Conservation (phyloP, 1,284 basidiomycete genomes). For the Ceratobasidium sp. region DNA sequence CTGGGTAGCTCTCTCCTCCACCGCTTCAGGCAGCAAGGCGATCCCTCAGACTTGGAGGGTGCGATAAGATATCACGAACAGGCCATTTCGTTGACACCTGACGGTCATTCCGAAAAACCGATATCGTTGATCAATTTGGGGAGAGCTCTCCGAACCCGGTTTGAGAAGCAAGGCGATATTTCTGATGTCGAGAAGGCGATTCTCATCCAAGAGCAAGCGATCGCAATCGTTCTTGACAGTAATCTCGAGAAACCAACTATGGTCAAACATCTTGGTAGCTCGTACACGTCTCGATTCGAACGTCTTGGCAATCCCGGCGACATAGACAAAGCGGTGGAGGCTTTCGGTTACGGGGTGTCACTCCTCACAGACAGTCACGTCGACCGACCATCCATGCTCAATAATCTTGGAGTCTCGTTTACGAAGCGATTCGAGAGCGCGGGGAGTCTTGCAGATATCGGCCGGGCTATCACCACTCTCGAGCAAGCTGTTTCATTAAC, state of each 20-base stretch:
- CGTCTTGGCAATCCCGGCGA: neutral
- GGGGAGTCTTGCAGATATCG: neutral
- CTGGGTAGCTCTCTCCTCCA: slow-evolving; percentile 8
- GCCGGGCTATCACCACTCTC: neutral
- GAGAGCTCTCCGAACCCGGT: neutral
- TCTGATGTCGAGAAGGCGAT: neutral
- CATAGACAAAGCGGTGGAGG: neutral
- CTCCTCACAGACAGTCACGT: slow-evolving; percentile 5
- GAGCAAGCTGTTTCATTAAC: neutral
- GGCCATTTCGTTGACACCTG: slow-evolving; percentile 4
- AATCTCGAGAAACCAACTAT: slow-evolving; percentile 1
- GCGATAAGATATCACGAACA: neutral
- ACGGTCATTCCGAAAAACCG: slow-evolving; percentile 10
- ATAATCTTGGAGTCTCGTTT: neutral
- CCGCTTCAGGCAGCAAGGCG: slow-evolving; percentile 3
- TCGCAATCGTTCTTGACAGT: neutral
- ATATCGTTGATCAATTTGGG: slow-evolving; percentile 7
- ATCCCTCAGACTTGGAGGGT: neutral
- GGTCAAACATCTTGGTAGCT: neutral
- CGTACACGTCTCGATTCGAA: neutral
- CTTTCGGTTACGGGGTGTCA: neutral
- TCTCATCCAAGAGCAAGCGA: neutral
- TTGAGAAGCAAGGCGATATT: slow-evolving; percentile 1
- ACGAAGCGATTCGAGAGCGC: slow-evolving; percentile 4
- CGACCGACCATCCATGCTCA: neutral